Base-by-base conservation (phyloP, 2,329 filamentous ascomycete species). In the Fusarium buxicola region DNA sequence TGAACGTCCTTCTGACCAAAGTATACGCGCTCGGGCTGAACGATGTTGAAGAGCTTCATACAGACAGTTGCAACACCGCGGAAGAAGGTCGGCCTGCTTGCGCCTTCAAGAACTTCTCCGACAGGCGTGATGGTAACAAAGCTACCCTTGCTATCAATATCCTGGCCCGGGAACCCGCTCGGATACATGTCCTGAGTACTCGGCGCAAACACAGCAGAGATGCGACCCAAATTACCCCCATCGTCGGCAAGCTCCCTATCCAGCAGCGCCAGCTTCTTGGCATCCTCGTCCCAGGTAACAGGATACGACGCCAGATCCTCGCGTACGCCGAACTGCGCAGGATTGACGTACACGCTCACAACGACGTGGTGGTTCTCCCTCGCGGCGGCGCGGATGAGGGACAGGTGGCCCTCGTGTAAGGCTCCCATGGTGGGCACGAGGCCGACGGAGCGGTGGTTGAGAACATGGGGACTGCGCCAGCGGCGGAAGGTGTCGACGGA, bases 1-100 rank as follows among this genome's bases (percentile, higher is more conserved):
- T 99, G 95, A 16, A 97, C 88, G 75, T 99, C 95, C 79, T 99
- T 99, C 77, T 98, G 95, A 5, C 95, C 95, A 80, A 99, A 97
- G 78, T 97, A 94, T 16, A 91, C 90, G 5, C 84, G 82, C 57
- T 92, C 89, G 1, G 91, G 88, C 70, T 80, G 79, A 15, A 81
- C 77, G 16, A 79, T 75, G 63, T 80, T 80, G 73, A 81, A 81
- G 21, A 81, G 76, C 75, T 95, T 99, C 86, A 94, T 95, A 80
- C 94, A 97, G 2, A 99, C 90, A 2, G 95, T 99, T 16, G 95
- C 94, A 30, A 99, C 95, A 34, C 95, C 95, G 44, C 95, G 86
- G 79, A 99, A 99, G 77, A 99, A 99, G 38, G 96, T 96, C 3
- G 95, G 95, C 13, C 95, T 83, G 40, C 89, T 92, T 5, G 86